A percentile compares a stretch with the other conserved stretches of the same genome.
phyloP scores from a whole-genome alignment of 208 protist species.

The Acanthamoeba royreba region DNA sequence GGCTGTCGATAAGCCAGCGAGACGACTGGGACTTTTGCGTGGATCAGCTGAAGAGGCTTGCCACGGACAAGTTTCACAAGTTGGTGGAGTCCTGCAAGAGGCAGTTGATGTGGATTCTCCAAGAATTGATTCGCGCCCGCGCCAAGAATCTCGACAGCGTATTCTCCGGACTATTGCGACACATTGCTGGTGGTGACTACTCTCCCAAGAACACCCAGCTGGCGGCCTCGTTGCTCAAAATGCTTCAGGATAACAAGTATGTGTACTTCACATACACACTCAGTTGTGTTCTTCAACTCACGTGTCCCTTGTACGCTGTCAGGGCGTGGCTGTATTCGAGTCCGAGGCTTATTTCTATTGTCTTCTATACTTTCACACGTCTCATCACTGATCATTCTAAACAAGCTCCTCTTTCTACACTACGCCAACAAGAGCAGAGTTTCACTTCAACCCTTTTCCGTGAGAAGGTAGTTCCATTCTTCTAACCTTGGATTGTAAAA shows the following conservation, averaged over 20 bases:
- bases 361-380: conserved; percentile 67
- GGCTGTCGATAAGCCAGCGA: conserved; percentile 28
- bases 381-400: conserved; percentile 70
- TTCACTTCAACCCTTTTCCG: conserved; percentile 56
- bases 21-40: conserved; percentile 40
- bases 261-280: background rate
- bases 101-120: conserved; percentile 72
- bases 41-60: conserved; percentile 53
- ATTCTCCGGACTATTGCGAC: conserved; percentile 46
- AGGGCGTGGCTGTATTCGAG: conserved; percentile 63
- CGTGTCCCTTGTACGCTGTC: background rate
- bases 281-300: background rate
- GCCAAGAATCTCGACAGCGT: conserved; percentile 60
- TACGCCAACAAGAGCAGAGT: conserved; percentile 52
- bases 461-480: conserved; percentile 58
- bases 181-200: conserved; percentile 64
- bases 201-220: conserved; percentile 60
- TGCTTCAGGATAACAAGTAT: conserved; percentile 60
- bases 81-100: conserved; percentile 49
- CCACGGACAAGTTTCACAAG: conserved; percentile 64
- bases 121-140: conserved; percentile 52
- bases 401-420: background rate
- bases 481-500: no score
- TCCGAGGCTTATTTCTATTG: conserved; percentile 52
- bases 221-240: background rate